Base-by-base conservation (phyloP, 495 filamentous ascomycete species). In the Rusavskia elegans region DNA sequence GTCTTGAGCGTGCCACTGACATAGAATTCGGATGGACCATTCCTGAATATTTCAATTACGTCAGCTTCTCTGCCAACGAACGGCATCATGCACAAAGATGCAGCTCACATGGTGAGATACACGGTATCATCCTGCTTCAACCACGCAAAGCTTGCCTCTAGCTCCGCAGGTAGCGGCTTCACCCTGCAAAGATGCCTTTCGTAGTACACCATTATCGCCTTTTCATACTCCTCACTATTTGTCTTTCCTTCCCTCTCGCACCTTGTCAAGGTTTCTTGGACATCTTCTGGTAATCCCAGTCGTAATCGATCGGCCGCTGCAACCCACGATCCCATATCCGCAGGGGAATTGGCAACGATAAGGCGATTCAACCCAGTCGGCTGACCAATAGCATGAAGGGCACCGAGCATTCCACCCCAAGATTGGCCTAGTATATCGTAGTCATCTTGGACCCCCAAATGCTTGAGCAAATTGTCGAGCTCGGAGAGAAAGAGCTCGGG, bases 401-500 rank as follows among this genome's bases (percentile, higher is more conserved):
- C 63, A 2, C 62, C 72, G 0, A 77, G 59, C 69, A 77, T 72
- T 25, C 70, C 75, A 25, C 75, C 75, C 73, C 74, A 80, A 8
- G 61, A 66, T 35, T 72, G 65, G 6, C 76, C 72, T 4, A 71
- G 61, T 0, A 76, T 39, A 51, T 75, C 63, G 54, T 70, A 73
- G 0, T 61, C 53, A 7, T 57, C 40, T 0, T 55, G 16, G 35
- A 77, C 64, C 0, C 56, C 62, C 0, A 78, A 62, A 20, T 68
- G 57, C 13, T 49, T 30, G 5, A 75, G 52, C 19, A 79, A 55
- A 52, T 74, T 76, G 29, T 73, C 65, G 1, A 77, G 68, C 58
- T 79, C 74, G 8, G 49, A 46, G 27, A 67, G 50, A 59, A 77
- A 78, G 0, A 78, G 62, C 9, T 69, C 59, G 0, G 64, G 48